Conservation (phyloP, 2,329 filamentous ascomycete species). For the Colletotrichum cuscutae region DNA sequence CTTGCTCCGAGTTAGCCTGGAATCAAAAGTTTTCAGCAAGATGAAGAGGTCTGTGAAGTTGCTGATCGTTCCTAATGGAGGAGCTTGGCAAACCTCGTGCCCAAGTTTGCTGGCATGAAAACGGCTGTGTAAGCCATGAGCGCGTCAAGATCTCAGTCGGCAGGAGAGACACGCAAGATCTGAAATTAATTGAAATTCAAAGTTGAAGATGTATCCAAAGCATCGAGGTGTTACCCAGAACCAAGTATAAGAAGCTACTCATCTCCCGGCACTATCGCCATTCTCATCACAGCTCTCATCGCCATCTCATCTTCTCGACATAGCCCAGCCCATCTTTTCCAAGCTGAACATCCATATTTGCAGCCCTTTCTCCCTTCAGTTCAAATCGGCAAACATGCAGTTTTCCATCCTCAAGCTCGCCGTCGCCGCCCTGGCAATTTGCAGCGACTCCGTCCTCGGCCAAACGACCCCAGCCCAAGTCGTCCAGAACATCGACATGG, state of each 20-base stretch:
- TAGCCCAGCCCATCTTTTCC: background rate
- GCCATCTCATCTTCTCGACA: background rate
- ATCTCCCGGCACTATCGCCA: background rate
- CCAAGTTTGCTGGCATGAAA: background rate
- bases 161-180: rapidly evolving
- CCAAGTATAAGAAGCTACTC: background rate
- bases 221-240: background rate
- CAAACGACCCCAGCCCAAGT: slow-evolving; percentile 37
- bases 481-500: slow-evolving; percentile 37
- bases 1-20: background rate
- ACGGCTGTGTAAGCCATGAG: background rate
- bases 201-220: background rate
- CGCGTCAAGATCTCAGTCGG: background rate
- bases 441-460: slow-evolving; percentile 34
- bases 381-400: slow-evolving; percentile 29
- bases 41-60: background rate
- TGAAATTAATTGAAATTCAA: rapidly evolving
- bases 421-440: slow-evolving; percentile 34
- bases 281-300: background rate
- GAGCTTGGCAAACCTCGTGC: background rate
- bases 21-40: background rate
- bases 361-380: background rate
- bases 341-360: background rate
- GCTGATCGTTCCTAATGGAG: background rate
- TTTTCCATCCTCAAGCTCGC: slow-evolving; percentile 34